Base-by-base conservation (phyloP, 768 basidiomycete genomes). In the Neoboletus subvelutipes region DNA sequence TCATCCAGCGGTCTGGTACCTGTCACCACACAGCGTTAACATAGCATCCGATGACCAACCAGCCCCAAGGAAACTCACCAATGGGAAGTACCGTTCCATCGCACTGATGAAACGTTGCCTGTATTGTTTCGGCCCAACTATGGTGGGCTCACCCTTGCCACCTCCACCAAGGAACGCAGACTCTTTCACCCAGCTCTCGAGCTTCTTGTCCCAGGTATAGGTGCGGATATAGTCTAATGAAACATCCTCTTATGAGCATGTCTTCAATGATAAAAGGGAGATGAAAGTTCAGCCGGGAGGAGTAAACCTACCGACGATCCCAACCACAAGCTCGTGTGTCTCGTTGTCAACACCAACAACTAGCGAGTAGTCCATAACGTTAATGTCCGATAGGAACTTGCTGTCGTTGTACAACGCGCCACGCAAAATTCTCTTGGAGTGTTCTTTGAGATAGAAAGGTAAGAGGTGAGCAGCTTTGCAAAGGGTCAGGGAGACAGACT, bases 121-220 rank as follows among this genome's bases (percentile, higher is more conserved):
- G 76, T 98, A 98, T 71, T 95, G 92, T 68, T 87, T 94, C 3
- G 96, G 96, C 4, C 94, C 96, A 26, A 98, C 91, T 64, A 99
- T 95, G 0, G 96, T 98, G 0, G 97, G 96, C 61, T 96, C 96
- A 11, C 93, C 94, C 65, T 82, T 87, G 42, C 85, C 86, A 43
- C 83, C 81, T 22, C 84, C 89, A 45, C 92, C 94, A 24, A 98
- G 77, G 73, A 95, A 94, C 0, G 91, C 82, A 2, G 92, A 88
- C 64, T 98, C 97, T 68, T 98, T 99, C 43, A 98, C 93, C 94
- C 93, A 97, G 58, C 88, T 98, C 75, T 98, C 97, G 18, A 99
- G 77, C 64, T 94, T 94, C 77, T 99, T 99, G 77, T 99, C 97
- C 94, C 94, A 97, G 0, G 93, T 96, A 67, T 95, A 96, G 4